phyloP scores from a whole-genome alignment of 192 early-diverging fungal genomes.

The Mortierella claussenii region DNA sequence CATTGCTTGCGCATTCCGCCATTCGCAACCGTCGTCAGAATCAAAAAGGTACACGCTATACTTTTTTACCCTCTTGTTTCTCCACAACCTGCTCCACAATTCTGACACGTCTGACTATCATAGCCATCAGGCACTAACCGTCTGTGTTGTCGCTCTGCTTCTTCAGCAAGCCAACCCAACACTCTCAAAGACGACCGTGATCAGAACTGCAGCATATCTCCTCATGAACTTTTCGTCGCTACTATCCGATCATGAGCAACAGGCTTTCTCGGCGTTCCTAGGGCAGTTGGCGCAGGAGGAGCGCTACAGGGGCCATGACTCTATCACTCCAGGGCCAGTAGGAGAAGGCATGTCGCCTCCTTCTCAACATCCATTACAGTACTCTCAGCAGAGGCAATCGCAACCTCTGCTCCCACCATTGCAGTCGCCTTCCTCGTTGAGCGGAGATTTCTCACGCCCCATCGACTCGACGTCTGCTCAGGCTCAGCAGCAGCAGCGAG shows the following conservation, averaged over 20 bases:
- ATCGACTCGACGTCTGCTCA: background rate
- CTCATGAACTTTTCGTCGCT: conserved; percentile 40
- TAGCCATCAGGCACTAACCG: too few species aligned
- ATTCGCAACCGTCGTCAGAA: too few species aligned
- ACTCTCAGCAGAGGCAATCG: background rate
- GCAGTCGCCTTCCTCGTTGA: background rate
- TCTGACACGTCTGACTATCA: too few species aligned
- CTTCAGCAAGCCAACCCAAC: background rate
- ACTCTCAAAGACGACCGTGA: background rate
- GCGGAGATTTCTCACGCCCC: conserved; percentile 2
- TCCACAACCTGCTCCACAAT: background rate
- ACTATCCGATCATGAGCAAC: conserved; percentile 48
- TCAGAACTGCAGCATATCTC: background rate
- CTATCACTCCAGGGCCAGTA: background rate
- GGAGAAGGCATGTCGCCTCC: background rate
- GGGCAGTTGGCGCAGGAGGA: conserved; percentile 39
- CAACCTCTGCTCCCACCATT: conserved; percentile 8
- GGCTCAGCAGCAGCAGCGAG: conserved; percentile 31
- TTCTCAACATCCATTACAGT: conserved; percentile 5
- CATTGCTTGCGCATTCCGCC: background rate
- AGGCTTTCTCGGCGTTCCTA: conserved; percentile 40
- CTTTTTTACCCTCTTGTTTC: background rate
- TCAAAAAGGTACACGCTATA: background rate
- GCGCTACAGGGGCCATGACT: conserved; percentile 8
- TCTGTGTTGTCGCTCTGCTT: background rate